Conservation (phyloP, 2,329 filamentous ascomycete species). For the Sarocladiaceae sp. region DNA sequence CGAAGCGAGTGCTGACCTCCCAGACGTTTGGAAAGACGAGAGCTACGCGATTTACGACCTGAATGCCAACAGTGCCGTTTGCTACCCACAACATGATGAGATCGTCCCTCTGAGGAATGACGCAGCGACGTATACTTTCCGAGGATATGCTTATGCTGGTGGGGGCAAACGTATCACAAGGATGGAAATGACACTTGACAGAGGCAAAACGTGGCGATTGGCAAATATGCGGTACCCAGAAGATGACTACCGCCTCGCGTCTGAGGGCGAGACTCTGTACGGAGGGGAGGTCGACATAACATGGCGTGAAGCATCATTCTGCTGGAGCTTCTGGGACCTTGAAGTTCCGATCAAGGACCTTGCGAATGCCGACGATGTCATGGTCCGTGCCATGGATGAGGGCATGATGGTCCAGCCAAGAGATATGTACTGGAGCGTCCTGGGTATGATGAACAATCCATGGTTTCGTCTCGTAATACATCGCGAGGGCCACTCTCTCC, state of each 20-base stretch:
- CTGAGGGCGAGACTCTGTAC: constrained; percentile 60
- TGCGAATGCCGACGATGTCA: constrained; percentile 62
- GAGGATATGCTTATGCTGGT: constrained; percentile 84
- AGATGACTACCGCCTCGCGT: constrained; percentile 68
- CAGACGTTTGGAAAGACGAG: constrained; percentile 81
- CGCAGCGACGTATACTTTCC: constrained; percentile 56
- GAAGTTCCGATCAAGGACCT: constrained; percentile 62
- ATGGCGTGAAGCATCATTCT: constrained; percentile 78
- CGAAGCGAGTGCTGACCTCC: constrained; percentile 70
- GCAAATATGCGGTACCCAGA: constrained; percentile 79
- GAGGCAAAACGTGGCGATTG: constrained; percentile 74
- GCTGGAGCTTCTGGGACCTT: constrained; percentile 90
- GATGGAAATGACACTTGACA: constrained; percentile 79
- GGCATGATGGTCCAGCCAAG: constrained; percentile 34
- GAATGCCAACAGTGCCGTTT: constrained; percentile 79
- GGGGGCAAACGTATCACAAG: constrained; percentile 80
- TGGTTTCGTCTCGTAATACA: constrained; percentile 83
- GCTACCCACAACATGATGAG: constrained; percentile 76
- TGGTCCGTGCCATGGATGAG: constrained; percentile 88
- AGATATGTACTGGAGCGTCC: constrained; percentile 94
- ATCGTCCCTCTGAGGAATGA: constrained; percentile 34
- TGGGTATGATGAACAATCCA: constrained; percentile 98
- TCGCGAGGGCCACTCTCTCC: constrained; percentile 55
- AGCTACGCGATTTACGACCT: constrained; percentile 91
- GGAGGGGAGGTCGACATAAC: constrained; percentile 76